phyloP scores from a whole-genome alignment of 1,284 basidiomycete species.

The Boletus sp. region DNA sequence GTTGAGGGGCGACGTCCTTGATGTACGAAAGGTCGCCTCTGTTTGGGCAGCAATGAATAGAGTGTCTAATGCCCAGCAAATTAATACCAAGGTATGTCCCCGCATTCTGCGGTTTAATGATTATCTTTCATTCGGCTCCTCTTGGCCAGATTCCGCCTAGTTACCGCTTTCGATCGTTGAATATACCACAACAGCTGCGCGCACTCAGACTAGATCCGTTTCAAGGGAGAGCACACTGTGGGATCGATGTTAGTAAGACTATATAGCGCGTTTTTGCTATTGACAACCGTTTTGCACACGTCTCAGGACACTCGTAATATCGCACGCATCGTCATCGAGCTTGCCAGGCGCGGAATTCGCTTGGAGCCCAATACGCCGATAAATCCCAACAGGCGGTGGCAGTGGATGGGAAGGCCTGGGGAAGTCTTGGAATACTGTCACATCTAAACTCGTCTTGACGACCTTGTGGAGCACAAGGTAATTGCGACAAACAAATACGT shows the following conservation, averaged over 20 bases:
- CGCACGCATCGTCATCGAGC: slow-evolving; percentile 69
- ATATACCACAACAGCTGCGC: slow-evolving; percentile 60
- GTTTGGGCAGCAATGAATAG: slow-evolving; percentile 35
- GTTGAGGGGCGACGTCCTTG: slow-evolving; percentile 65
- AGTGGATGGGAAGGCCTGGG: slow-evolving; percentile 77
- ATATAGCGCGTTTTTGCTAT: slow-evolving; percentile 11
- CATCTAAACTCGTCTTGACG: slow-evolving; percentile 14
- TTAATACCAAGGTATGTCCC: slow-evolving; percentile 26
- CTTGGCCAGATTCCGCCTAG: slow-evolving; percentile 14
- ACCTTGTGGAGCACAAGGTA: not conserved
- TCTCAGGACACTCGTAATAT: slow-evolving; percentile 83
- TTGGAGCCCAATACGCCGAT: slow-evolving; percentile 73
- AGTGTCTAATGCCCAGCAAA: slow-evolving; percentile 22
- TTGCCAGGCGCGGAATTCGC: slow-evolving; percentile 61
- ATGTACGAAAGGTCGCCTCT: slow-evolving; percentile 60
- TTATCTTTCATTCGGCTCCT: slow-evolving; percentile 17
- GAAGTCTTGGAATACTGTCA: slow-evolving; percentile 53
- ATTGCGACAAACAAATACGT: slow-evolving; percentile 3
- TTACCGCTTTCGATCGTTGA: slow-evolving; percentile 41
- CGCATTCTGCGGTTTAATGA: slow-evolving; percentile 4
- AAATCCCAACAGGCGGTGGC: slow-evolving; percentile 66
- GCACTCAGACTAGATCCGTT: slow-evolving; percentile 62
- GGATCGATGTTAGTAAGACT: slow-evolving; percentile 71
- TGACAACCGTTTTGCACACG: slow-evolving; percentile 12
- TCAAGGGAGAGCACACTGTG: slow-evolving; percentile 79